Evolutionary conservation across 2,329 filamentous ascomycete genomes (phyloP).

Genomic region (Gaeumannomyces sp.): DNA sequence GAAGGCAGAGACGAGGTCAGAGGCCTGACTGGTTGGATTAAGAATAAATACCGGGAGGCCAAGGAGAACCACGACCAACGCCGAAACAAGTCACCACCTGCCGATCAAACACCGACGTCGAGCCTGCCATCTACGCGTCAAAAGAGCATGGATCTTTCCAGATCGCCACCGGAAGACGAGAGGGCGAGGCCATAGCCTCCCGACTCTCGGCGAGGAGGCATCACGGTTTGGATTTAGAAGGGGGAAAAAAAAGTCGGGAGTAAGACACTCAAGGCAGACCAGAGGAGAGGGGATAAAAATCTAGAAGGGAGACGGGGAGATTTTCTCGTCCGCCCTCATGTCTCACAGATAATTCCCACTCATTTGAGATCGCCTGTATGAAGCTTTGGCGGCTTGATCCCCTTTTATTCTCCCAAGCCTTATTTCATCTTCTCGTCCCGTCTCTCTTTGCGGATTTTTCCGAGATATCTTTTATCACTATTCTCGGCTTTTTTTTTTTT

Average conservation of each 20-base stretch:
- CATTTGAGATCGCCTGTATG: not conserved
- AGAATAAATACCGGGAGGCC: constrained; percentile 53
- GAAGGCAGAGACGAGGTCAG: constrained; percentile 39
- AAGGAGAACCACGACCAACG: constrained; percentile 51
- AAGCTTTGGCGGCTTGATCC: not conserved
- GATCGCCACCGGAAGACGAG: constrained; percentile 32
- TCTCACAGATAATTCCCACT: not conserved
- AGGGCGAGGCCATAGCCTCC: constrained; percentile 11
- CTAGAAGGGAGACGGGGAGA: not conserved
- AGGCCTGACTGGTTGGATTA: constrained; percentile 52
- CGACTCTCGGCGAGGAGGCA: not conserved
- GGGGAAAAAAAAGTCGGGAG: not conserved
- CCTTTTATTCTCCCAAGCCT: not conserved
- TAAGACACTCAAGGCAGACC: not conserved
- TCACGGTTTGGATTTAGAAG: not conserved
- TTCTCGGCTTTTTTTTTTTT: not conserved
- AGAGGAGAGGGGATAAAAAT: not conserved
- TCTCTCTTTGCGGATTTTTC: constrained; percentile 5
- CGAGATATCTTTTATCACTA: not conserved
- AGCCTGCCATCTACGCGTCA: constrained; percentile 31
- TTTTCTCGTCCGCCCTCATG: not conserved
- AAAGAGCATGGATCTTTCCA: constrained; percentile 41
- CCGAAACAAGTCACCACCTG: constrained; percentile 51
- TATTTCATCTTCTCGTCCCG: not conserved
- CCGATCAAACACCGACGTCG: constrained; percentile 24